Evolutionary conservation across 2,329 filamentous ascomycete species (phyloP).

Genomic region (Ceratocystis alfenasii): DNA sequence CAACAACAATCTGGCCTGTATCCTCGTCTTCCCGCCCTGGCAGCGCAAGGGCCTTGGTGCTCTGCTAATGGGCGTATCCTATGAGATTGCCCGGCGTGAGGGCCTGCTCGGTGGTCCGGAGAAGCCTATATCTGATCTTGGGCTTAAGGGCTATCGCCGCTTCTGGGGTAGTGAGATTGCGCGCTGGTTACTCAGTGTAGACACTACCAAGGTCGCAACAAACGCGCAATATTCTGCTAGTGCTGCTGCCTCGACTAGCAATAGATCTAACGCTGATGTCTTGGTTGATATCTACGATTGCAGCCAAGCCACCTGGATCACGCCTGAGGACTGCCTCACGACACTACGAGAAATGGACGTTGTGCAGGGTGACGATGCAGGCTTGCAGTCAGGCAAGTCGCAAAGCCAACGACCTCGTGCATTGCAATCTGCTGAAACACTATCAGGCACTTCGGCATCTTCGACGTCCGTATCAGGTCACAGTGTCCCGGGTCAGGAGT

Average conservation of each 20-base stretch:
- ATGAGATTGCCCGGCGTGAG: conserved; percentile 78
- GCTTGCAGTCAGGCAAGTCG: conserved; percentile 26
- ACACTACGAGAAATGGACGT: conserved; percentile 72
- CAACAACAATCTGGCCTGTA: conserved; percentile 94
- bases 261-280: conserved; percentile 28
- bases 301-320: conserved; percentile 69
- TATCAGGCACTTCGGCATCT: too few relatives aligned
- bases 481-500: too few relatives aligned
- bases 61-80: conserved; percentile 82
- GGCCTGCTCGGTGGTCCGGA: conserved; percentile 81
- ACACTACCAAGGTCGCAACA: conserved; percentile 24
- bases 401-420: conserved; percentile 14
- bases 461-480: too few relatives aligned
- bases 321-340: conserved; percentile 67
- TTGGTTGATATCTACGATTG: conserved; percentile 59
- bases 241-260: conserved; percentile 18
- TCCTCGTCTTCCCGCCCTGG: conserved; percentile 90
- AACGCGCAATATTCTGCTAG: conserved; percentile 24
- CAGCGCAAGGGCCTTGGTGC: conserved; percentile 81
- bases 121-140: conserved; percentile 80
- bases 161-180: conserved; percentile 82
- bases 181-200: conserved; percentile 45
- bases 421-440: not conserved
- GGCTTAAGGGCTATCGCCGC: conserved; percentile 66
- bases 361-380: conserved; percentile 45